Conservation (phyloP, 2,329 filamentous ascomycete species). For the Helotiales sp. region DNA sequence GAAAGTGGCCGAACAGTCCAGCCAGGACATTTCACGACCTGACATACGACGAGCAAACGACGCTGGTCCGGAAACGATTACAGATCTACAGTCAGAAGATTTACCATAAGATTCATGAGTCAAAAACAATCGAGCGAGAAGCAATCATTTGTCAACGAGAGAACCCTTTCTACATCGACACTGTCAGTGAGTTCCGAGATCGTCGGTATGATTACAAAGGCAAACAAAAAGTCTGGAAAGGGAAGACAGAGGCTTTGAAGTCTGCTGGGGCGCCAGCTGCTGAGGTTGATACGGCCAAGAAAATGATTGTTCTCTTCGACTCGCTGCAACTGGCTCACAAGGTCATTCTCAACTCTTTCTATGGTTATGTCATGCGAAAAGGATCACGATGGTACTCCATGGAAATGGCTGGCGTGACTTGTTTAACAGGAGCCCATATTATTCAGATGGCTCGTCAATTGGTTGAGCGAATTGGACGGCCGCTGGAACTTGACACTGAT, state of each 20-base stretch:
- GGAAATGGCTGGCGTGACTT: slow-evolving; percentile 99
- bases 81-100: slow-evolving; percentile 97
- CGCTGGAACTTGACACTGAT: slow-evolving; percentile 93
- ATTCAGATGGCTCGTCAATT: slow-evolving; percentile 95
- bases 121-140: slow-evolving; percentile 87
- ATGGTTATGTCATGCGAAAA: slow-evolving; percentile 99
- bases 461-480: slow-evolving; percentile 89
- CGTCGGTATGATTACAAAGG: slow-evolving; percentile 98
- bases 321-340: slow-evolving; percentile 97
- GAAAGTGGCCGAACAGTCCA: slow-evolving; percentile 69
- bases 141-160: slow-evolving; percentile 98
- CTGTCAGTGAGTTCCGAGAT: slow-evolving; percentile 93
- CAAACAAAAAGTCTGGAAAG: slow-evolving; percentile 97
- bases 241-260: slow-evolving; percentile 86
- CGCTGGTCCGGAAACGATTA: slow-evolving; percentile 78
- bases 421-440: slow-evolving; percentile 91
- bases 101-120: slow-evolving; percentile 98
- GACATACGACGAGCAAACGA: slow-evolving; percentile 77
- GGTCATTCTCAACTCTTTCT: slow-evolving; percentile 98
- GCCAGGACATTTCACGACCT: slow-evolving; percentile 78
- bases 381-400: slow-evolving; percentile 98
- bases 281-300: slow-evolving; percentile 93
- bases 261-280: slow-evolving; percentile 70
- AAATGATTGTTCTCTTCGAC: slow-evolving; percentile 97
- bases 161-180: slow-evolving; percentile 98